phyloP scores from a whole-genome alignment of 805 yeast species.

The Metschnikowia lochheadii region DNA sequence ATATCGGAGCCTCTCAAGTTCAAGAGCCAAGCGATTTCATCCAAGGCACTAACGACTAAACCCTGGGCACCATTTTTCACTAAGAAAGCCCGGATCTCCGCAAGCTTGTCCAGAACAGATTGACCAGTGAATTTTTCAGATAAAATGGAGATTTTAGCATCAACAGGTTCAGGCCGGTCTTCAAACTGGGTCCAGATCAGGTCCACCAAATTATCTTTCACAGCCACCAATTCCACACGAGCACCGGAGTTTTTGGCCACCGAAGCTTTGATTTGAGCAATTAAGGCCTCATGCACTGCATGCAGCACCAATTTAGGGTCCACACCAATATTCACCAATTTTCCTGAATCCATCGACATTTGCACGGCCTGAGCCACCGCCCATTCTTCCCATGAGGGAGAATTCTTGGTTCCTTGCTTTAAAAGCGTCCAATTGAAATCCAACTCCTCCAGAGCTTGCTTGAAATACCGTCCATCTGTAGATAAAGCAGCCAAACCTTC shows the following conservation, averaged over 20 bases:
- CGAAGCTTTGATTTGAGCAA: constrained; percentile 27
- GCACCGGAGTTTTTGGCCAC: constrained; percentile 23
- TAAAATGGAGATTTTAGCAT: constrained; percentile 48
- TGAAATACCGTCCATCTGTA: constrained; percentile 60
- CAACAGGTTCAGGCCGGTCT: constrained; percentile 51
- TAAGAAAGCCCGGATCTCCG: constrained; percentile 30
- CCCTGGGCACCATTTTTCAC: constrained; percentile 29
- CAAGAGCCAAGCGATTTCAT: constrained; percentile 52
- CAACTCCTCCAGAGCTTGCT: constrained; percentile 54
- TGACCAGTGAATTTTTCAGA: constrained; percentile 62
- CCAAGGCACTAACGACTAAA: constrained; percentile 44
- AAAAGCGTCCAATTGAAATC: constrained; percentile 58
- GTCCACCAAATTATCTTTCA: constrained; percentile 67
- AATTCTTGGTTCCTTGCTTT: constrained; percentile 47
- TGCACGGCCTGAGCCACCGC: constrained; percentile 47
- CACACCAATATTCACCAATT: constrained; percentile 35
- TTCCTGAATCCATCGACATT: constrained; percentile 45
- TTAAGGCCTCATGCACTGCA: constrained; percentile 29
- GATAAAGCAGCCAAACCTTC: constrained; percentile 53
- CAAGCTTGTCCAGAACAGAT: constrained; percentile 52
- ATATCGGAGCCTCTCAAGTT: constrained; percentile 54
- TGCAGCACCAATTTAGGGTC: constrained; percentile 50
- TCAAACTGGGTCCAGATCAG: constrained; percentile 68
- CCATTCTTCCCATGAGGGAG: constrained; percentile 59
- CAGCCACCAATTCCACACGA: constrained; percentile 40